Conservation (phyloP, 2,329 filamentous ascomycete species). For the Ampelomyces quisqualis region DNA sequence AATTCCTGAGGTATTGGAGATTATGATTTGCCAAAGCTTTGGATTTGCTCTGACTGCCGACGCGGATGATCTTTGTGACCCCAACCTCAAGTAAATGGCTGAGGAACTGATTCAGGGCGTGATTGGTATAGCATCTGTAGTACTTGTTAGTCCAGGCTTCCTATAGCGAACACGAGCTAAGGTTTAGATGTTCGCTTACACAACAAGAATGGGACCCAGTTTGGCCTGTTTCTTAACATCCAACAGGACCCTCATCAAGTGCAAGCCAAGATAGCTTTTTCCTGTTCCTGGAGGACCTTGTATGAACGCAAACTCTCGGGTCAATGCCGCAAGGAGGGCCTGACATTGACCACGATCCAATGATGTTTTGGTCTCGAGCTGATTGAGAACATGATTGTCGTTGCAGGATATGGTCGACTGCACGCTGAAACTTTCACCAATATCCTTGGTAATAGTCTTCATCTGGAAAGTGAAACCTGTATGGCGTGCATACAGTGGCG, state of each 20-base stretch:
- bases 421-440: conserved; percentile 4
- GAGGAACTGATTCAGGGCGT: conserved; percentile 58
- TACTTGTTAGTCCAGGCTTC: no score
- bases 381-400: conserved; percentile 13
- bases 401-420: conserved; percentile 16
- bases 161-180: no score
- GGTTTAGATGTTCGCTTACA: conserved; percentile 19
- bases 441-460: conserved; percentile 14
- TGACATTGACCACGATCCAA: conserved; percentile 55
- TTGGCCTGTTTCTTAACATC: conserved; percentile 38
- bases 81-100: conserved; percentile 57
- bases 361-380: conserved; percentile 13
- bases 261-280: conserved; percentile 63
- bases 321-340: conserved; percentile 57
- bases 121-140: conserved; percentile 53
- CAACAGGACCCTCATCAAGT: conserved; percentile 60
- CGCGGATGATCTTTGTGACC: conserved; percentile 57
- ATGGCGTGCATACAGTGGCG: conserved; percentile 28
- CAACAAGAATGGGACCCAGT: conserved; percentile 50
- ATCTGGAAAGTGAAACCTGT: conserved; percentile 25
- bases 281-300: conserved; percentile 73
- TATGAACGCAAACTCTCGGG: conserved; percentile 59
- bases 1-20: conserved; percentile 42
- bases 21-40: conserved; percentile 54
- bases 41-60: conserved; percentile 61